phyloP scores from a whole-genome alignment of 805 yeast species.

The Candida argentea region DNA sequence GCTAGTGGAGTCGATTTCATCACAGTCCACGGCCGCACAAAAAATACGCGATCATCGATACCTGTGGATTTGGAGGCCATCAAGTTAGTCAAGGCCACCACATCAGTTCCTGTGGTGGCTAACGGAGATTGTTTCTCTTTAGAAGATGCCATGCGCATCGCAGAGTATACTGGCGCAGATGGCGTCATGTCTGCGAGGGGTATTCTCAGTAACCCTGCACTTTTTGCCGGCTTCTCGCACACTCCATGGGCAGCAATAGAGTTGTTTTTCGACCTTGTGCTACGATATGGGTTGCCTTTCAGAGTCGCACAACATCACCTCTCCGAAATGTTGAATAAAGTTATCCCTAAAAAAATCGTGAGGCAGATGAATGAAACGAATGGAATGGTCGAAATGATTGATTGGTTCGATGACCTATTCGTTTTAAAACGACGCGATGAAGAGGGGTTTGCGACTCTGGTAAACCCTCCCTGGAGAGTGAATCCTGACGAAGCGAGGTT shows the following conservation, averaged over 20 bases:
- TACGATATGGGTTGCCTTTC: constrained; percentile 77
- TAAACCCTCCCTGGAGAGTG: constrained; percentile 23
- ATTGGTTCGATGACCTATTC: constrained; percentile 73
- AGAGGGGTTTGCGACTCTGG: constrained; percentile 50
- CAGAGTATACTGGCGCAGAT: constrained; percentile 61
- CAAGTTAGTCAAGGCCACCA: constrained; percentile 44
- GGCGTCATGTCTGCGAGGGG: constrained; percentile 98
- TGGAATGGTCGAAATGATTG: constrained; percentile 54
- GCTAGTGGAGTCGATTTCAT: constrained; percentile 87
- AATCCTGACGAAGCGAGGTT: neutral
- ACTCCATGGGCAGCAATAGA: constrained; percentile 94
- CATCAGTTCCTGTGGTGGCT: constrained; percentile 77
- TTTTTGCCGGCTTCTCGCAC: constrained; percentile 61
- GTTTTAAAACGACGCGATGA: constrained; percentile 59
- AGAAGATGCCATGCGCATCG: constrained; percentile 55
- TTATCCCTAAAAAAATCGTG: constrained; percentile 19
- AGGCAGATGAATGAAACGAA: constrained; percentile 53
- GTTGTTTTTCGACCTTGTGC: constrained; percentile 65
- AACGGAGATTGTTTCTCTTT: constrained; percentile 87
- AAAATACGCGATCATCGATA: constrained; percentile 70
- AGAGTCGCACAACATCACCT: constrained; percentile 81
- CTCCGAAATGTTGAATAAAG: constrained; percentile 71
- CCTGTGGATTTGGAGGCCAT: constrained; percentile 85
- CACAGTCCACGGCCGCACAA: constrained; percentile 89
- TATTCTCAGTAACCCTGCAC: constrained; percentile 71